Evolutionary conservation across 108 stramenopile genomes (phyloP), one percentile per base, ranked within the genome.

Genomic region (Pseudonitzschia pungens): DNA sequence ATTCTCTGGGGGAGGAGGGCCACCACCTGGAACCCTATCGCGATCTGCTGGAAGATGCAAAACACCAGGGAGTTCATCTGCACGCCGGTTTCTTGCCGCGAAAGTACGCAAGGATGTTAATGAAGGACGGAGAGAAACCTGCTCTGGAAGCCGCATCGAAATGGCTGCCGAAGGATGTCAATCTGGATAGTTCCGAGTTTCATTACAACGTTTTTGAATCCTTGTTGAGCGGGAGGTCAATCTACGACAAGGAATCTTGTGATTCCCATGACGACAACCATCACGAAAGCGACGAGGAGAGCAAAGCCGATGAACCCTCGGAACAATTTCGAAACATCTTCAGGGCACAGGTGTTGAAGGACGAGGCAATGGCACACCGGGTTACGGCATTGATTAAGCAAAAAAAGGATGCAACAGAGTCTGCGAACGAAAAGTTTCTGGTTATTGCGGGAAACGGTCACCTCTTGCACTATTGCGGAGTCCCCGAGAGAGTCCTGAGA

Each of bases 291-390:
- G 20, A n/a, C 31, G 14, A 41, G 1, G 40, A 21, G 10, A 8
- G n/a, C 16, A 36, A 41, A 27, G 16, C 26, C 26, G 51, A 18
- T 16, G 50, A 56, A 24, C 81, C 81, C 9, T 68, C 72, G 9
- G 84, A 82, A 65, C 78, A 68, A 51, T 85, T 85, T 71, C 81
- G 80, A 43, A 43, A 63, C 20, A 84, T 84, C 16, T 84, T 80
- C 62, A 81, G 83, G 64, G 90, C 90, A 3, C 90, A 91, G 69
- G 65, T 91, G 10, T 62, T 91, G 31, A 91, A 91, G 73, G 90
- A 91, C 77, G 81, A 79, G 51, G 82, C 86, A 57, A 91, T 91
- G 90, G 90, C 84, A 28, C 74, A 88, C 58, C 73, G 68, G 36
- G 66, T 88, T 24, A 75, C 74, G 59, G 45, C 27, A 18, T 41